Conservation (phyloP, 106 monocot species). For the Acanthochlamys bracteata region DNA sequence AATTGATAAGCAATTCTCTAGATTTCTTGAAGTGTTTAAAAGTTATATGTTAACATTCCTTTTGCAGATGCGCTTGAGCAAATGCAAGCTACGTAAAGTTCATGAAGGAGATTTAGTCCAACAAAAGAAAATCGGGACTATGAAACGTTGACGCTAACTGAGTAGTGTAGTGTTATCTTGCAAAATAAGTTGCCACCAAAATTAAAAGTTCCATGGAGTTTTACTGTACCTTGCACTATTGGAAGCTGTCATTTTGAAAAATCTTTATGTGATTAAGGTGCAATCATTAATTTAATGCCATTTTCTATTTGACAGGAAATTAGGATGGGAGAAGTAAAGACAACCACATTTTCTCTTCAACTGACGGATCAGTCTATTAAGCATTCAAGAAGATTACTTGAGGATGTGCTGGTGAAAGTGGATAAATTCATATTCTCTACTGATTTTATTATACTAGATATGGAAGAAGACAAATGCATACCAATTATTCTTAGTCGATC, state of each 20-base stretch:
- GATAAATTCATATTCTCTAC: not conserved
- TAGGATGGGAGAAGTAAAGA: not conserved
- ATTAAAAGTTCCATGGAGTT: not conserved
- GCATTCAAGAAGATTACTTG: not conserved
- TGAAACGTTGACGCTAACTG: not conserved
- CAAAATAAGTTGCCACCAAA: not conserved
- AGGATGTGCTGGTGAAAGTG: not conserved
- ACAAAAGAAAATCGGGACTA: not conserved
- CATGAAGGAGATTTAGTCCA: not conserved
- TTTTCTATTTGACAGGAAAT: not conserved
- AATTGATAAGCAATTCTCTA: no score
- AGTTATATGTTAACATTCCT: no score
- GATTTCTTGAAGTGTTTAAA: no score
- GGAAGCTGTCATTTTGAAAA: not conserved
- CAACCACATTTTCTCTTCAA: not conserved
- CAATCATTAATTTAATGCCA: not conserved
- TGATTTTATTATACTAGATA: not conserved
- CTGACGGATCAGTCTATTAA: not conserved
- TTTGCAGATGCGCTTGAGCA: no score
- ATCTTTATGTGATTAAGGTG: not conserved
- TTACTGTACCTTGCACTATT: not conserved
- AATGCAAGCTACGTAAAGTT: not conserved
- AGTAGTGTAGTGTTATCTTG: not conserved
- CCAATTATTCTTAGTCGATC: not conserved
- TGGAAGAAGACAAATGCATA: not conserved